Evolutionary conservation across 179 eudicot species (phyloP).

Genomic region (Camellia oleifera): DNA sequence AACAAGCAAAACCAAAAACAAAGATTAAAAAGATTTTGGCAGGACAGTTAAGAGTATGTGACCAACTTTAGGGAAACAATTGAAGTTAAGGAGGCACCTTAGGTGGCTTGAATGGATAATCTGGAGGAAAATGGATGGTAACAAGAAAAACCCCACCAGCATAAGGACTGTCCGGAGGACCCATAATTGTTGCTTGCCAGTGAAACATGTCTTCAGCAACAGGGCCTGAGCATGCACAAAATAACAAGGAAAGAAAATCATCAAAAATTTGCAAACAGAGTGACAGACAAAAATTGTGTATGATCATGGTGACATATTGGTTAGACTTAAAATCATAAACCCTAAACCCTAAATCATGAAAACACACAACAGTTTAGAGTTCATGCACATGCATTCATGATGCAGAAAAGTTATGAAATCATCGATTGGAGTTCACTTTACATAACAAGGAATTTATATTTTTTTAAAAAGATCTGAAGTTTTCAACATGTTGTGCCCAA

Average conservation of each 20-base stretch:
- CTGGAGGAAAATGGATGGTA: no score
- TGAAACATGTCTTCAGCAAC: constrained; percentile 39
- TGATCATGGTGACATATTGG: not conserved
- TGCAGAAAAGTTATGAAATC: no score
- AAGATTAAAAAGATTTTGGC: no score
- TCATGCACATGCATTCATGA: no score
- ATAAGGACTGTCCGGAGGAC: constrained; percentile 77
- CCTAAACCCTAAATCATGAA: not conserved
- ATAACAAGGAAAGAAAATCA: not conserved
- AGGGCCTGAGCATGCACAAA: constrained; percentile 44
- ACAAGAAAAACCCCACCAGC: constrained; percentile 9
- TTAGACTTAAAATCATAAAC: not conserved
- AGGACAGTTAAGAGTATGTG: not conserved
- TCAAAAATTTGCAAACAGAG: not conserved
- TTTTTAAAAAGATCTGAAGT: not conserved
- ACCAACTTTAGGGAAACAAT: constrained; percentile 22
- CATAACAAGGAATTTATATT: not conserved
- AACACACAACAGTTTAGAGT: not conserved
- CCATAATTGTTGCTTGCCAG: constrained; percentile 61
- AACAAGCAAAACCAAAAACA: not conserved
- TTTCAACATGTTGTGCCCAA: not conserved
- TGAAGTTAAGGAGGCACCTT: constrained; percentile 34
- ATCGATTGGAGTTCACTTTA: no score
- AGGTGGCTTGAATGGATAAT: constrained; percentile 41
- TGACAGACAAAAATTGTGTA: not conserved